Evolutionary conservation across 208 protist genomes (phyloP), one percentile per base, ranked within the genome.

Genomic region (Acanthamoeba triangularis): DNA sequence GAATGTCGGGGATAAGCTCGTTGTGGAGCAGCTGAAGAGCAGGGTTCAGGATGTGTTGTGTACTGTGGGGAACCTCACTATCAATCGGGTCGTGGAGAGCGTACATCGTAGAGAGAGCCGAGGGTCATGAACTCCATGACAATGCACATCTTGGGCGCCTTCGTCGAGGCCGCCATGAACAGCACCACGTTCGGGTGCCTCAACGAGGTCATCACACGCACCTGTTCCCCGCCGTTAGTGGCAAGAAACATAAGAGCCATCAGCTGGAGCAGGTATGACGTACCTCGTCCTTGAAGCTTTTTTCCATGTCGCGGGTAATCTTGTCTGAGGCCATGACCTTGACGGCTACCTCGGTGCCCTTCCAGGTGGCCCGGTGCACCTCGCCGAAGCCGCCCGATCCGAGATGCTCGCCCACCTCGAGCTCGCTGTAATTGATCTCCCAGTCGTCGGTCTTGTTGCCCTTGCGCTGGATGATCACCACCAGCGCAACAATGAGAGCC

Each of bases 141-240:
- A n/a, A 94, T 94, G 61, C 63, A 72, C 61, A 94, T 80, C n/a
- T 78, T 72, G 28, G 47, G 30, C 8, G 56, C 65, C 33, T 72
- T 94, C n/a, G 91, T 74, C 20, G 87, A 97, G 0, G 91, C 96
- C 6, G 95, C 96, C 69, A 97, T 97, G 69, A 97, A 97, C 16
- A 97, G 65, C 4, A 96, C 95, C 16, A 97, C 69, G 54, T 97
- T 97, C 3, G 96, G 96, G 28, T 97, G 96, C 33, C 91, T 3
- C 41, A 97, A 28, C 61, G 96, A 16, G 0, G 74, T 97, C 74
- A 97, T 95, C 59, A 97, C 96, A 0, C 80, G 94, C 23, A 97
- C 95, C 85, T 97, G 37, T 52, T 33, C 80, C 0, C 25, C 16
- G 0, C 59, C 16, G 18, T 10, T 61, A 4, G 18, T 25, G 2